Percentiles rank a stretch among this genome's conserved stretches.
Conservation (phyloP, 1,139 yeast species). For the Taiozyma sp. region DNA sequence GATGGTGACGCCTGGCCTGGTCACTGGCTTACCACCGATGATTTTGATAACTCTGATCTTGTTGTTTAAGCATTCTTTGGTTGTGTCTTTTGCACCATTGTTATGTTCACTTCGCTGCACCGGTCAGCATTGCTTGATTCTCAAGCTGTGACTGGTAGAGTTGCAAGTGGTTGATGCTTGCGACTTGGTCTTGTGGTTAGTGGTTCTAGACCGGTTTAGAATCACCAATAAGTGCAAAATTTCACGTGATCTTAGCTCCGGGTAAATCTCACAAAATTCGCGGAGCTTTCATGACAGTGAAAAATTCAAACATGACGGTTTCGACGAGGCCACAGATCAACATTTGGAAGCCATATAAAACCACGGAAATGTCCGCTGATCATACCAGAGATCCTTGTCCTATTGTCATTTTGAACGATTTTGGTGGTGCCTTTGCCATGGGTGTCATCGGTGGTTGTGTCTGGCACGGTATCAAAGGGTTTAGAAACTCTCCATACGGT, state of each 20-base stretch:
- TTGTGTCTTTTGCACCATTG: too few relatives aligned
- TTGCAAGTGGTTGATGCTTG: too few relatives aligned
- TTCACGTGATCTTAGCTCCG: background rate
- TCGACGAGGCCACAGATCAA: background rate
- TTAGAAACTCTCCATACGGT: slow-evolving; percentile 95
- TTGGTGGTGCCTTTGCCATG: slow-evolving; percentile 99
- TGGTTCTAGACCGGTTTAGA: too few relatives aligned
- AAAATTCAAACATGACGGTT: background rate
- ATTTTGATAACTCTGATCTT: too few relatives aligned
- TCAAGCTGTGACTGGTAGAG: too few relatives aligned
- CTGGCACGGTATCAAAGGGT: slow-evolving; percentile 99
- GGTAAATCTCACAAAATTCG: background rate
- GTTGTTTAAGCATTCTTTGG: too few relatives aligned
- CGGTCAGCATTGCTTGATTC: too few relatives aligned
- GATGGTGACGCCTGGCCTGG: too few relatives aligned
- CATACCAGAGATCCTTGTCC: slow-evolving; percentile 99
- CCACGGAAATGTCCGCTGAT: slow-evolving; percentile 75
- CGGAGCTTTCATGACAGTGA: background rate
- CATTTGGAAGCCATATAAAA: background rate
- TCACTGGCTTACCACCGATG: too few relatives aligned
- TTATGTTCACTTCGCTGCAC: too few relatives aligned
- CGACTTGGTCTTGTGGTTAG: too few relatives aligned
- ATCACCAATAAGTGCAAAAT: too few relatives aligned
- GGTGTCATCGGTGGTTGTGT: slow-evolving; percentile 97
- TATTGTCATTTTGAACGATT: slow-evolving; percentile 88